A percentile compares a stretch with the other conserved stretches of the same genome.
phyloP scores from a whole-genome alignment of 306 rosid species.

The Quercus glauca region DNA sequence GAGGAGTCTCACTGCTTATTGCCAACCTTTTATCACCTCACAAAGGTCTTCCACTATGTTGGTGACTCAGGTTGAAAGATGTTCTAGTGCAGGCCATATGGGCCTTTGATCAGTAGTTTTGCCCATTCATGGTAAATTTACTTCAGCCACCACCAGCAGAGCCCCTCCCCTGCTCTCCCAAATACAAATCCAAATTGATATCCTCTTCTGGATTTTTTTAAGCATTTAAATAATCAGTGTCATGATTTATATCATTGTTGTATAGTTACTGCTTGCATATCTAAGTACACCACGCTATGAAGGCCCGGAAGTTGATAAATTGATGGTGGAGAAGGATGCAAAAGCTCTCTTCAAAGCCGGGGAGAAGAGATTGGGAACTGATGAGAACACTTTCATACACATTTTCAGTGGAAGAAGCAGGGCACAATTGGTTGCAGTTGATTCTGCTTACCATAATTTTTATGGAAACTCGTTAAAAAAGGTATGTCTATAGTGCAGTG shows the following conservation, averaged over 20 bases:
- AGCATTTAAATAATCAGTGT: neutral
- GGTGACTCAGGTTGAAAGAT: too few species aligned
- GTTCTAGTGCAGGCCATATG: too few species aligned
- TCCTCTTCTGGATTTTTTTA: neutral
- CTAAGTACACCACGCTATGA: slow-evolving; percentile 29
- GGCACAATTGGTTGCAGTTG: slow-evolving; percentile 38
- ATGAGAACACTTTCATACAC: slow-evolving; percentile 14
- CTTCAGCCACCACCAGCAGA: neutral
- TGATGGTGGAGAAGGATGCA: slow-evolving; percentile 9
- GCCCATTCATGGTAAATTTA: neutral
- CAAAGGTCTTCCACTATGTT: too few species aligned
- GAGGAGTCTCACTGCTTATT: too few species aligned
- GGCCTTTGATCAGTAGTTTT: neutral
- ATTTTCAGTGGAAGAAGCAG: slow-evolving; percentile 46
- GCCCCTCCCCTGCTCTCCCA: neutral
- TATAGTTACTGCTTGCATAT: slow-evolving; percentile 37
- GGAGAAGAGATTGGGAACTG: too few species aligned
- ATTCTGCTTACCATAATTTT: slow-evolving; percentile 28
- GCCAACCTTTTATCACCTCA: too few species aligned
- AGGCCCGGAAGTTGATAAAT: slow-evolving; percentile 33
- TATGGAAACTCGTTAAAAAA: slow-evolving; percentile 31
- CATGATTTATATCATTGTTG: neutral
- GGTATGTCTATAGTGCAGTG: slow-evolving; percentile 5
- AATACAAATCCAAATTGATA: neutral
- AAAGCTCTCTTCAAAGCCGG: too few species aligned